Evolutionary conservation across 1,284 basidiomycete species (phyloP).

Genomic region (Kwoniella shivajii): DNA sequence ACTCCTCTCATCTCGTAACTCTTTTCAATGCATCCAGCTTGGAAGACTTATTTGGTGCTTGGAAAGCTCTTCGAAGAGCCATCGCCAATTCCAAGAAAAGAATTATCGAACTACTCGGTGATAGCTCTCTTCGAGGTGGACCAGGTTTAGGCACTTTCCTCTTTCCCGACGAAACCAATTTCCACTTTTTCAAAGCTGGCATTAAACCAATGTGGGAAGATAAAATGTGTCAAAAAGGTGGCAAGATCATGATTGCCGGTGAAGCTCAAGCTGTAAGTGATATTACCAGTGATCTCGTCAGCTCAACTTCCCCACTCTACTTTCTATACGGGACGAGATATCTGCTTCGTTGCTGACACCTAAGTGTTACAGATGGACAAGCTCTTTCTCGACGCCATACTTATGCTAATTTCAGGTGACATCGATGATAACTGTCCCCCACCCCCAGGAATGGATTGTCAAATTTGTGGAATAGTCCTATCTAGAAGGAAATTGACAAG

Average conservation of each 20-base stretch:
- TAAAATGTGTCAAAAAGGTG: constrained; percentile 30
- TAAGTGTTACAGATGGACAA: constrained; percentile 25
- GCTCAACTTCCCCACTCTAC: neutral
- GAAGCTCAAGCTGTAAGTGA: constrained; percentile 21
- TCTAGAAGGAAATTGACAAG: constrained; percentile 28
- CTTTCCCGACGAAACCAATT: constrained; percentile 36
- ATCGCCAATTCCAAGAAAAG: constrained; percentile 23
- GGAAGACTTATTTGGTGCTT: constrained; percentile 35
- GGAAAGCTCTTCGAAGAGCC: constrained; percentile 38
- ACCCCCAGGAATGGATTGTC: neutral
- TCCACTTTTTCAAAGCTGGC: constrained; percentile 40
- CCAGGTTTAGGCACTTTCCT: constrained; percentile 32
- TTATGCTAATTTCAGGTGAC: constrained; percentile 30
- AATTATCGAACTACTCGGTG: constrained; percentile 20
- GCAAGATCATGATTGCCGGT: constrained; percentile 39
- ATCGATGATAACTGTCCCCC: constrained; percentile 19
- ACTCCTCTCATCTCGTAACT: constrained; percentile 31
- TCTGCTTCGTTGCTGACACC: neutral
- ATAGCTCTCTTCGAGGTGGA: constrained; percentile 9
- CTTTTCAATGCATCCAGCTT: constrained; percentile 30
- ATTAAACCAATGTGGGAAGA: constrained; percentile 49
- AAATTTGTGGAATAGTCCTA: constrained; percentile 36
- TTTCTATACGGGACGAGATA: neutral
- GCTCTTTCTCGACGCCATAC: constrained; percentile 28
- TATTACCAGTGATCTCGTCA: neutral